A percentile compares a stretch with the other conserved stretches of the same genome.
Conservation (phyloP, 768 basidiomycete genomes). For the Suillus ampliporus region DNA sequence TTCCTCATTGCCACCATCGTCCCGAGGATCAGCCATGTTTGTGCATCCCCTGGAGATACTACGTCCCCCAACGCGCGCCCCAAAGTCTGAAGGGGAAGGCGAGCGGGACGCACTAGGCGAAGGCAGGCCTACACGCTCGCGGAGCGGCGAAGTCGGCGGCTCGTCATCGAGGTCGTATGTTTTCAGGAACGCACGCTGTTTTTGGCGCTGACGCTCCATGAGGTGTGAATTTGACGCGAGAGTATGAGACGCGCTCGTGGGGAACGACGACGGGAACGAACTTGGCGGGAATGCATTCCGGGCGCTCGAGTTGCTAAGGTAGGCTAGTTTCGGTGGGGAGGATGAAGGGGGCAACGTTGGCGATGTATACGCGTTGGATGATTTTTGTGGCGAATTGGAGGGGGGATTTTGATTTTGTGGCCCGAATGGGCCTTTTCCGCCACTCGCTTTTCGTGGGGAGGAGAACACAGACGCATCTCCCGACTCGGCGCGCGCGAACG, state of each 20-base stretch:
- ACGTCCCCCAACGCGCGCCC: neutral
- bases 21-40: neutral
- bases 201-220: constrained; percentile 11
- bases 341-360: constrained; percentile 29
- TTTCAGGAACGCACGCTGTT: constrained; percentile 5
- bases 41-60: neutral
- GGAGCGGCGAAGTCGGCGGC: constrained; percentile 37
- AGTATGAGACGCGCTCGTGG: neutral
- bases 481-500: neutral
- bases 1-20: neutral
- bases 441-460: neutral
- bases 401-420: neutral
- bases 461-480: neutral
- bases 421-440: neutral
- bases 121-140: constrained; percentile 16
- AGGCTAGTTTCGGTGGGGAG: constrained; percentile 10
- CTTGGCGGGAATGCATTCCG: constrained; percentile 9
- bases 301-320: neutral
- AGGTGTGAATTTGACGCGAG: constrained; percentile 4
- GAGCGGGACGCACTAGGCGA: constrained; percentile 3
- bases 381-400: constrained; percentile 6
- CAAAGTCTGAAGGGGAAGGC: constrained; percentile 5
- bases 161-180: constrained; percentile 35
- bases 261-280: constrained; percentile 4
- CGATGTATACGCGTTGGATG: constrained; percentile 9